phyloP scores from a whole-genome alignment of 257 asterid species.

The Solanum appendiculatum region DNA sequence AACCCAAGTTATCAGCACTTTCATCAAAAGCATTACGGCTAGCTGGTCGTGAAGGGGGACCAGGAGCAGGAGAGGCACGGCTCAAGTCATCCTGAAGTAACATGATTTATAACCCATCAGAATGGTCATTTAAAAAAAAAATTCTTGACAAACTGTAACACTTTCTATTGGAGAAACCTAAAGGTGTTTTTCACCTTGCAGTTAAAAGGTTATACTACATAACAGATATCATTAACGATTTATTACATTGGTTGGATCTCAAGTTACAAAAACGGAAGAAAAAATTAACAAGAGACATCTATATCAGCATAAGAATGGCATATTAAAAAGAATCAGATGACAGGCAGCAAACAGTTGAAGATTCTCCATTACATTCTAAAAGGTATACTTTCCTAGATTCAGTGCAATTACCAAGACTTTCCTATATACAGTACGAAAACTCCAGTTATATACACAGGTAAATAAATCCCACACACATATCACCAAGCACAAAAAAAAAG shows the following conservation, averaged over 20 bases:
- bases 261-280: background rate
- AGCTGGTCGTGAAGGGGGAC: slow-evolving; percentile 75
- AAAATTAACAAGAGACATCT: background rate
- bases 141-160: background rate
- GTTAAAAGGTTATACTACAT: background rate
- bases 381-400: background rate
- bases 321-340: background rate
- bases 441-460: background rate
- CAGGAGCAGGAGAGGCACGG: slow-evolving; percentile 40
- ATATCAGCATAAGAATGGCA: background rate
- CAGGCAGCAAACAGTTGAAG: background rate
- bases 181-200: background rate
- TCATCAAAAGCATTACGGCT: slow-evolving; percentile 77
- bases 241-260: background rate
- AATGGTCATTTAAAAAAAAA: background rate
- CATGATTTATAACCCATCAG: background rate
- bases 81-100: slow-evolving; percentile 63
- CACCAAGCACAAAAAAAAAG: background rate
- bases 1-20: slow-evolving; percentile 26
- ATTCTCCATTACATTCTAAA: background rate
- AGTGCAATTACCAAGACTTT: background rate
- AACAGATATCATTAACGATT: background rate
- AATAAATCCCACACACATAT: background rate
- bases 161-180: background rate
- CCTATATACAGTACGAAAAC: background rate